Evolutionary conservation across 495 filamentous ascomycete genomes (phyloP).

Genomic region (Trichocladium uniseriatum): DNA sequence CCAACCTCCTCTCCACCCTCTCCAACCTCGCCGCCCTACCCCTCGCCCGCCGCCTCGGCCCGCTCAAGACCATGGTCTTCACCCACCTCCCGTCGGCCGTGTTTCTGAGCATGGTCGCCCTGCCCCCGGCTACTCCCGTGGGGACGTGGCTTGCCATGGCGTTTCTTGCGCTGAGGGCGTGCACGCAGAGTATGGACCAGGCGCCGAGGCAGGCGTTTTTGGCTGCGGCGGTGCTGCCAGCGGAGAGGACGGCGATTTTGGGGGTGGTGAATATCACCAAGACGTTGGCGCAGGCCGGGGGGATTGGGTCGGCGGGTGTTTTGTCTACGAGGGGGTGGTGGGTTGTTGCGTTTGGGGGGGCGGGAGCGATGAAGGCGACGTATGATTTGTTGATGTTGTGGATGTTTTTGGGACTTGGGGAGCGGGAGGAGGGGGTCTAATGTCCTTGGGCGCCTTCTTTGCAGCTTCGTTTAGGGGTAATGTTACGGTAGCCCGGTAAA

Average conservation of each 20-base stretch:
- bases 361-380: too few species aligned
- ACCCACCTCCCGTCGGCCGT: constrained; percentile 38
- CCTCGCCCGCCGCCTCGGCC: constrained; percentile 65
- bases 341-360: too few species aligned
- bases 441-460: too few species aligned
- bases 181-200: constrained; percentile 70
- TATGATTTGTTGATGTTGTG: too few species aligned
- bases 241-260: constrained; percentile 73
- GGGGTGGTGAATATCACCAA: constrained; percentile 60
- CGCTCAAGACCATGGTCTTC: constrained; percentile 52
- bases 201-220: constrained; percentile 75
- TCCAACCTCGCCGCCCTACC: constrained; percentile 66
- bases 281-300: constrained; percentile 43
- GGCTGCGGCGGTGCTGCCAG: constrained; percentile 56
- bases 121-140: constrained; percentile 28
- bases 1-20: too few species aligned
- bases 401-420: too few species aligned
- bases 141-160: too few species aligned
- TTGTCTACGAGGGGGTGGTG: too few species aligned
- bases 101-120: constrained; percentile 32
- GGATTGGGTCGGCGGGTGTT: too few species aligned
- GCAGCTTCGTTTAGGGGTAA: too few species aligned
- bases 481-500: too few species aligned
- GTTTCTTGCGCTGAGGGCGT: constrained; percentile 61
- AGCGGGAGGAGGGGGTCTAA: too few species aligned